Evolutionary conservation across 257 asterid genomes (phyloP), one percentile per base, ranked within the genome.

Genomic region (Cynanchum wilfordii): DNA sequence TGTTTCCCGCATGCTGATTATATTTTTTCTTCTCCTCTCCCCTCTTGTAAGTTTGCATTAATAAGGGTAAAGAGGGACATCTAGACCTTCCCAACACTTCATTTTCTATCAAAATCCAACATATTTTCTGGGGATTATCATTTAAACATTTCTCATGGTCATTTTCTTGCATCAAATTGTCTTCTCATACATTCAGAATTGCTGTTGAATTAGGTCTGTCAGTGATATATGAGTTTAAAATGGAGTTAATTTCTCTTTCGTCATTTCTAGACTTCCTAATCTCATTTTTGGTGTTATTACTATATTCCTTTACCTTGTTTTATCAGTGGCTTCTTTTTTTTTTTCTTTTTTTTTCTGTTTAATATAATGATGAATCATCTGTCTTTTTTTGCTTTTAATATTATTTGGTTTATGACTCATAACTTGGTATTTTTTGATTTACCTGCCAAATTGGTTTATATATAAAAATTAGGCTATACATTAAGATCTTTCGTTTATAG

Each of bases 1-100:
- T 20, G 22, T 60, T 25, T 22, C 13, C 9, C 54, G 58, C 68
- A 66, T 77, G 47, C 40, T 75, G 65, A 29, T 79, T 50, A 33
- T 52, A 6, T 7, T 45, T 54, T 62, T 64, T 52, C 40, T 29
- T 40, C 45, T 38, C 38, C 49, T 50, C 9, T 52, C 60, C 13
- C 13, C 29, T 66, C 36, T 51, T 55, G 15, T 25, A 30, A 17
- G 25, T 20, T 40, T 5, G 54, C 45, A 52, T 52, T 22, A 3
- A 49, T 49, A 30, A 22, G 56, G 47, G 17, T 64, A 19, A 44
- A 36, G 52, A 40, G 64, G 24, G 27, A 54, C 66, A 66, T 64
- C 29, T 47, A 47, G 2, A 44, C 42, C 67, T 30, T 3, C 42
- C 58, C n/a, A 11, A 50, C 52, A 50, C 65, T 20, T 60, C 33